Conservation (phyloP, 345 rosid species). For the Stellera chamaejasme region DNA sequence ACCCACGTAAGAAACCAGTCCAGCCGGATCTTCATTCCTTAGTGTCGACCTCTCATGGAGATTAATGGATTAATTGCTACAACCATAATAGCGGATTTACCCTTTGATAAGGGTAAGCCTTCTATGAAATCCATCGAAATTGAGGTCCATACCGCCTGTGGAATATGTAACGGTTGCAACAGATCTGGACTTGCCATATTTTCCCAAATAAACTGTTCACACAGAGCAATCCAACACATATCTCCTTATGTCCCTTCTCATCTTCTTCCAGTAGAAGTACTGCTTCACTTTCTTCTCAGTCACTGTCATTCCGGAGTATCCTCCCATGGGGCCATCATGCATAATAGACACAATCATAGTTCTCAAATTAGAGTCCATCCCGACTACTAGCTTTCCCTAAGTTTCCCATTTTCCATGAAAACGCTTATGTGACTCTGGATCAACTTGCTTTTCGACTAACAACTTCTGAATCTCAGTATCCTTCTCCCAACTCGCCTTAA, state of each 20-base stretch:
- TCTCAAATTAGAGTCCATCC: no score
- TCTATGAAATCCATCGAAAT: neutral
- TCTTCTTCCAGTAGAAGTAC: neutral
- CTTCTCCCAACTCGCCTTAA: neutral
- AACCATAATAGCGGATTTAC: neutral
- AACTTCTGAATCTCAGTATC: neutral
- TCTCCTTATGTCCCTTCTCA: neutral
- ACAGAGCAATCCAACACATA: neutral
- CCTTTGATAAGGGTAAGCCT: neutral
- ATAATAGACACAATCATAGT: no score
- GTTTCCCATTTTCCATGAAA: no score
- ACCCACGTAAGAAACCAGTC: no score
- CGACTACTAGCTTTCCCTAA: no score
- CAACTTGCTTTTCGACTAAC: no score
- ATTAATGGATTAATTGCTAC: neutral
- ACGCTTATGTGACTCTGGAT: no score
- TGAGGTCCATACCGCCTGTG: neutral
- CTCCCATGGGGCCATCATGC: neutral
- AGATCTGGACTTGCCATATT: neutral
- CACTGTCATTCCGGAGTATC: neutral
- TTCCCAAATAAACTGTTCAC: constrained; percentile 1
- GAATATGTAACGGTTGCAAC: neutral
- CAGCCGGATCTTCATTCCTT: no score
- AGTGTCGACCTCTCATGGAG: no score
- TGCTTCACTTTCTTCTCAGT: neutral